Percentiles rank a stretch among this genome's conserved stretches.
Evolutionary conservation across 768 basidiomycete species (phyloP).

Genomic region (Boletellus emodensis): DNA sequence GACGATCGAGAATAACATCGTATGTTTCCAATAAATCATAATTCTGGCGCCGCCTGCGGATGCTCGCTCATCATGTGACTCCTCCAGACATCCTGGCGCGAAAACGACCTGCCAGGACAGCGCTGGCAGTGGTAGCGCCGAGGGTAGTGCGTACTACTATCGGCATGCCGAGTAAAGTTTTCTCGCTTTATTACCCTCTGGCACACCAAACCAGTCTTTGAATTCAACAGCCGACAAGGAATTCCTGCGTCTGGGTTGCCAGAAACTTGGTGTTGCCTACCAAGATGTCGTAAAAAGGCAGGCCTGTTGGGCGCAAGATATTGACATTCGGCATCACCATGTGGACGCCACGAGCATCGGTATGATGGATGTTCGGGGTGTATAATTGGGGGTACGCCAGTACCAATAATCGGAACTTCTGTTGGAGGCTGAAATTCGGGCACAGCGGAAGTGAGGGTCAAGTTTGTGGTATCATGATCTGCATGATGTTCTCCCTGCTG

Average conservation of each 20-base stretch:
- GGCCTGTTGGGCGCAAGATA: conserved; percentile 1
- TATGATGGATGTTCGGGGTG: neutral
- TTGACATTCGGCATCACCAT: neutral
- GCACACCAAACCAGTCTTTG: conserved; percentile 4
- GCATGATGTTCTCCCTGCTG: neutral
- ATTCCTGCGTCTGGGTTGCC: neutral
- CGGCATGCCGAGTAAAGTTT: conserved; percentile 15
- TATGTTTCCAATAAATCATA: neutral
- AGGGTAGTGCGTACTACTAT: conserved; percentile 11
- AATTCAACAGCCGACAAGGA: conserved; percentile 11
- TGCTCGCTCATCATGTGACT: conserved; percentile 15
- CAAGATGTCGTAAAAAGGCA: conserved; percentile 17
- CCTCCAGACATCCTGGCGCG: conserved; percentile 17
- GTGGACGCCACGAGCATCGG: conserved; percentile 12
- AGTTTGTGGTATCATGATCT: neutral
- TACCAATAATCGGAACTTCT: neutral
- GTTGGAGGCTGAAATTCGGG: neutral
- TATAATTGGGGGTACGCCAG: neutral
- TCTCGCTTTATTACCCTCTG: neutral
- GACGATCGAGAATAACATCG: neutral
- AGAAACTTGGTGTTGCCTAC: conserved; percentile 5
- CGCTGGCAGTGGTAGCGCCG: conserved; percentile 4
- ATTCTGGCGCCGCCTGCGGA: neutral
- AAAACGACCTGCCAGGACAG: conserved; percentile 19
- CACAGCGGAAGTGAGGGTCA: neutral